Evolutionary conservation across 345 rosid species (phyloP).

Genomic region (Gossypium raimondii): DNA sequence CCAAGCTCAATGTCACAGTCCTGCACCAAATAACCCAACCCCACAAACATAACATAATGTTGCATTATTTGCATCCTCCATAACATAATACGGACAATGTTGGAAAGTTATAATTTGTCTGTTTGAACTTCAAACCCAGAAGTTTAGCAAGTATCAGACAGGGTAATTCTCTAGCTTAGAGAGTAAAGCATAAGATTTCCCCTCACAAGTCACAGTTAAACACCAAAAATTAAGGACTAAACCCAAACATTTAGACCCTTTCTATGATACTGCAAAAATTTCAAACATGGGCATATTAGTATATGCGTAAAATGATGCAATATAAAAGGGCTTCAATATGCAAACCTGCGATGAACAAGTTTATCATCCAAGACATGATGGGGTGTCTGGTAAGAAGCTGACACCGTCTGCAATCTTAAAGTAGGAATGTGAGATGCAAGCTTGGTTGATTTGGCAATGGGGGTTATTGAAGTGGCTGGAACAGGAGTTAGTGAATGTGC

Average conservation of each 20-base stretch:
- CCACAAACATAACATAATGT: not conserved
- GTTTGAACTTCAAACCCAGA: not conserved
- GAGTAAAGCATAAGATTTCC: not conserved
- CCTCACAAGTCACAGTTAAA: not conserved
- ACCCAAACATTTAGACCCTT: not conserved
- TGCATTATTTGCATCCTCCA: not conserved
- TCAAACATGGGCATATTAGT: not conserved
- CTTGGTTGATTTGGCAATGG: conserved; percentile 18
- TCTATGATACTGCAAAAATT: not conserved
- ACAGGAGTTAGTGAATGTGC: conserved; percentile 41
- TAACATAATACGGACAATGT: not conserved
- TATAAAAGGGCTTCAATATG: not conserved
- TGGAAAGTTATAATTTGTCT: not conserved
- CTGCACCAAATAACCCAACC: conserved; percentile 23
- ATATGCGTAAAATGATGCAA: not conserved
- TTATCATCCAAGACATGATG: conserved; percentile 19
- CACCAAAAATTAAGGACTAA: not conserved
- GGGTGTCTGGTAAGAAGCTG: not conserved
- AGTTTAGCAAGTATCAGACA: not conserved
- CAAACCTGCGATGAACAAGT: conserved; percentile 42
- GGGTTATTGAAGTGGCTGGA: conserved; percentile 26
- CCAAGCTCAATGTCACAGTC: conserved; percentile 40
- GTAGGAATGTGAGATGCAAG: conserved; percentile 11
- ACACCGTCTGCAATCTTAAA: conserved; percentile 11
- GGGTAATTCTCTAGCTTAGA: no score